Base-by-base conservation (phyloP, 2,329 filamentous ascomycete genomes). In the Paecilomyces sp. region DNA sequence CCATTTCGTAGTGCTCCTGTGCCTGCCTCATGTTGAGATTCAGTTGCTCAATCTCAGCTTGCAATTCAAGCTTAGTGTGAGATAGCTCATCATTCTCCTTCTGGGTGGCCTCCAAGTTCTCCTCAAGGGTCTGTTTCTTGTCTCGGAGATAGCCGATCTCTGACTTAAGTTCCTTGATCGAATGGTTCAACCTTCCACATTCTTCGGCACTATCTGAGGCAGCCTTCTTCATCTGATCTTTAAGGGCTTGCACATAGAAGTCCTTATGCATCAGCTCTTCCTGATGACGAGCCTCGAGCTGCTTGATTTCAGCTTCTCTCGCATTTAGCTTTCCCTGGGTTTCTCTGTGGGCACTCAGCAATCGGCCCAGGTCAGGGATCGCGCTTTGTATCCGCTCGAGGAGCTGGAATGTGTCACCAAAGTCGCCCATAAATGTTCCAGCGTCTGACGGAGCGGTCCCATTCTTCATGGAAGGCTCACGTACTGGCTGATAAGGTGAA, bases 231-330 rank as follows among this genome's bases (percentile, higher is more conserved):
- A 83, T 75, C 64, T 82, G 80, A 25, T 77, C 75, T 58, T 80
- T 80, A 62, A 84, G 65, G 13, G 77, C 74, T 62, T 80, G 77
- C 58, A 85, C 82, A 63, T 84, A 80, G 57, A 75, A 78, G 55
- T 84, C 81, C 65, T 83, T 83, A 57, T 76, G 76, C 69, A 79
- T 78, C 36, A 83, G 67, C 31, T 76, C 77, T 61, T 83, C 79
- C 55, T 81, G 76, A 61, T 83, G 79, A 60, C 82, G 79, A 51
- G 70, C 71, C 60, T 79, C 75, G 22, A 79, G 73, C 60, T 82
- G 76, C 58, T 78, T 80, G 61, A 81, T 77, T 56, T 81, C 72
- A 31, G 79, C 77, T 61, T 83, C 81, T 15, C 80, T 76, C 33
- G 76, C 74, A 30, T 75, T 76, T 11, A 83, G 73, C 65, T 82